Evolutionary conservation across 129 eudicot genomes (phyloP).

Genomic region (Chrysanthemum makinoi): DNA sequence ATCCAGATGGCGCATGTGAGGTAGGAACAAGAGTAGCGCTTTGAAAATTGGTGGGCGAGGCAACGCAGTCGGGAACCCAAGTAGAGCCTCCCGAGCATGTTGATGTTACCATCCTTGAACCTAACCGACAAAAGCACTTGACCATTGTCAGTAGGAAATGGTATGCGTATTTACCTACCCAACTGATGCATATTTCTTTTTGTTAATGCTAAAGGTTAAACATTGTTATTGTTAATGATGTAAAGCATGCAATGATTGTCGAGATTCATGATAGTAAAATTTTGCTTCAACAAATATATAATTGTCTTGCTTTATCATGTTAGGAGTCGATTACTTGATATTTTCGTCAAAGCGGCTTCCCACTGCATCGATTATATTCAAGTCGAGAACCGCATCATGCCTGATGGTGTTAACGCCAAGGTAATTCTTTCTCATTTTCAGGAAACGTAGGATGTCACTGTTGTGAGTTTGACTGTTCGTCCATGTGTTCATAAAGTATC

Average conservation of each 20-base stretch:
- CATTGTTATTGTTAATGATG: background rate
- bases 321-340: background rate
- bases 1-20: too few species aligned
- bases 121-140: conserved; percentile 62
- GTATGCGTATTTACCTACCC: conserved; percentile 25
- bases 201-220: background rate
- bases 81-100: too few species aligned
- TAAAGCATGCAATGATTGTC: background rate
- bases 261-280: too few species aligned
- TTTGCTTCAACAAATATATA: background rate
- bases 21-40: too few species aligned
- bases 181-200: background rate
- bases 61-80: too few species aligned
- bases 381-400: conserved; percentile 59
- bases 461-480: background rate
- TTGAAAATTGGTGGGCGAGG: too few species aligned
- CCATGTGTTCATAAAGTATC: background rate
- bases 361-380: conserved; percentile 65
- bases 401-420: conserved; percentile 92
- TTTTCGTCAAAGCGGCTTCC: conserved; percentile 58
- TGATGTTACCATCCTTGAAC: conserved; percentile 6
- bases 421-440: conserved; percentile 26
- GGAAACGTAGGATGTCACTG: too few species aligned
- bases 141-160: conserved; percentile 84
- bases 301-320: background rate